These are phyloP conservation scores for Buddleja alternifolia DNA, from an alignment of 257 asterid species.

Conservation along the genomic window DNA sequence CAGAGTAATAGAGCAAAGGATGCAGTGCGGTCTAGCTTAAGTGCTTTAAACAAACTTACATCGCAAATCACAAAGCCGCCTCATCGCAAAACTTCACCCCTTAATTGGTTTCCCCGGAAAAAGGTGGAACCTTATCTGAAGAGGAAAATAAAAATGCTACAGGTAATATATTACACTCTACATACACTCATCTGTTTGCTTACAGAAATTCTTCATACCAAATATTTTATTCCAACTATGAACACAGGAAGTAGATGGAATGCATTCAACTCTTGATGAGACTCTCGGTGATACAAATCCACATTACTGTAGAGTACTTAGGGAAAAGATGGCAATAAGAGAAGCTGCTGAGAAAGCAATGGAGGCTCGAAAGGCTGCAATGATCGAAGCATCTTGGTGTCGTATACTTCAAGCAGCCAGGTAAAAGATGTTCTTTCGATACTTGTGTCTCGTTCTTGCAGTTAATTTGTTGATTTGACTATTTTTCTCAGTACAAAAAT, in stretches of 20 bases:
- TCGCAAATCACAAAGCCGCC: constrained; percentile 91
- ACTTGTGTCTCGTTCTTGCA: no score
- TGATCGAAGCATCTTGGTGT: constrained; percentile 98
- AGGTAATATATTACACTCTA: constrained; percentile 48
- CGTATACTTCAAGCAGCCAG: constrained; percentile 88
- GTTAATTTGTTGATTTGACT: no score
- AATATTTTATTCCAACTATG: constrained; percentile 10
- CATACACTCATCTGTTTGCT: constrained; percentile 13
- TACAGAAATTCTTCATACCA: neutral
- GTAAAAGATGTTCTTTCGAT: constrained; percentile 36
- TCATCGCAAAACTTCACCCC: constrained; percentile 77
- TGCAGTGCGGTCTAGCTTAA: constrained; percentile 54
- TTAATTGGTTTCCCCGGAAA: constrained; percentile 90
- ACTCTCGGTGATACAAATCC: constrained; percentile 92
- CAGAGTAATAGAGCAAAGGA: constrained; percentile 70
- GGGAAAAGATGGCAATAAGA: constrained; percentile 88
- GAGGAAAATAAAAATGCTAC: constrained; percentile 87
- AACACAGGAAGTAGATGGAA: constrained; percentile 82
- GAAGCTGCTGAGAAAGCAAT: constrained; percentile 93
- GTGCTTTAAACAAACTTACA: constrained; percentile 65
- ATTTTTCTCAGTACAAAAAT: no score
- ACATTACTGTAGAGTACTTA: constrained; percentile 76
- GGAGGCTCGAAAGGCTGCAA: constrained; percentile 85
- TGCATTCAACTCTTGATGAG: constrained; percentile 92
- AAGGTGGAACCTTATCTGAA: constrained; percentile 90